Evolutionary conservation across 73 alveolate genomes (phyloP).

Genomic region (Paramecium pentaurelia): DNA sequence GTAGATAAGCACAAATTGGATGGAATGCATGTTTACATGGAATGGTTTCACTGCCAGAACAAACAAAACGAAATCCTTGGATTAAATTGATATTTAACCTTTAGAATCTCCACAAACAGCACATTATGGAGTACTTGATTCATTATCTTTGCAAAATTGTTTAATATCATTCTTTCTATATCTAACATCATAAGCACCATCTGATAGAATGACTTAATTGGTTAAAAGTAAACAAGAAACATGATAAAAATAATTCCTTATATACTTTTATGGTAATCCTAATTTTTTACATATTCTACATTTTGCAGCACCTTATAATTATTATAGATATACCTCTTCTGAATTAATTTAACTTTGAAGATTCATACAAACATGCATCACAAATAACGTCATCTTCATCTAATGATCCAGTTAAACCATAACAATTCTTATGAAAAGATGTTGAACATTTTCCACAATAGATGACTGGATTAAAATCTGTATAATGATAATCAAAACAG

Average conservation of each 20-base stretch:
- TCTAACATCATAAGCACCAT: not conserved
- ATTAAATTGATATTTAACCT: not conserved
- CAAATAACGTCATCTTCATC: not conserved
- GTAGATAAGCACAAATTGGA: slow-evolving; percentile 25
- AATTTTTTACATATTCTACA: slow-evolving; percentile 5
- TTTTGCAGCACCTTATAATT: not conserved
- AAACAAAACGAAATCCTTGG: not conserved
- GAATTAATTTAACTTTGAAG: not conserved
- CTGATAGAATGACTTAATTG: not conserved
- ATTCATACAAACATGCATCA: not conserved
- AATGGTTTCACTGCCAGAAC: not conserved
- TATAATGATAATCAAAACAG: slow-evolving; percentile 15
- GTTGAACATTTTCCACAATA: slow-evolving; percentile 6
- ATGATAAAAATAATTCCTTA: not conserved
- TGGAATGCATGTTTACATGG: slow-evolving; percentile 12
- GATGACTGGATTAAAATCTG: not conserved
- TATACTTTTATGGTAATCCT: not conserved
- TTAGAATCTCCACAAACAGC: not conserved
- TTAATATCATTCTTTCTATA: not conserved
- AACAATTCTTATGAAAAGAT: slow-evolving; percentile 35
- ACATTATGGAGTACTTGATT: not conserved
- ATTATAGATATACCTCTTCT: not conserved
- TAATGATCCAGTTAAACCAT: not conserved
- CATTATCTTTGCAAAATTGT: not conserved
- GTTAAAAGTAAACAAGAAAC: slow-evolving; percentile 8